phyloP scores from a whole-genome alignment of 1,284 basidiomycete species.

The Boletus semigastroideus region DNA sequence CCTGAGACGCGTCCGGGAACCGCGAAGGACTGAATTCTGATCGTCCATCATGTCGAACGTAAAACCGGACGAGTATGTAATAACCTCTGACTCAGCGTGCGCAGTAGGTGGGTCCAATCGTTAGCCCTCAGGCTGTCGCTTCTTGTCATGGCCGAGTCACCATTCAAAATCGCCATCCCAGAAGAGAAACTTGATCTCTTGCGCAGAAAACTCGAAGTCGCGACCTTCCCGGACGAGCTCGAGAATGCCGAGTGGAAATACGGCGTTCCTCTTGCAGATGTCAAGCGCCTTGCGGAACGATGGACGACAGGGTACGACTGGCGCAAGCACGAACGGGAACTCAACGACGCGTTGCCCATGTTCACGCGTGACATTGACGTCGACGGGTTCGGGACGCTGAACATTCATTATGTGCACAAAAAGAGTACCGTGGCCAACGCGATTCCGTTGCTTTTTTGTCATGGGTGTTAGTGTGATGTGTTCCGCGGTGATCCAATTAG shows the following conservation, averaged over 20 bases:
- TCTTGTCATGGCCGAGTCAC: conserved; percentile 12
- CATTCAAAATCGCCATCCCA: conserved; percentile 34
- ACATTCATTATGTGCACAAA: conserved; percentile 45
- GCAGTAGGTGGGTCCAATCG: too few relatives aligned
- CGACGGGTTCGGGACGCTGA: conserved; percentile 36
- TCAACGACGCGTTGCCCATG: conserved; percentile 42
- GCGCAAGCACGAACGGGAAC: conserved; percentile 37
- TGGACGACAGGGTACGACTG: conserved; percentile 45
- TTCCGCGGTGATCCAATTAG: neutral
- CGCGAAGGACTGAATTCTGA: too few relatives aligned
- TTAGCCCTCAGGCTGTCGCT: too few relatives aligned
- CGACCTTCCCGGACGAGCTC: conserved; percentile 42
- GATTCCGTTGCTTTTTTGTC: conserved; percentile 45
- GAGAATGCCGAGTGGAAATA: conserved; percentile 39
- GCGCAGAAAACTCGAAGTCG: conserved; percentile 33
- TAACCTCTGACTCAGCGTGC: too few relatives aligned
- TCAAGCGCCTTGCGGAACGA: conserved; percentile 36
- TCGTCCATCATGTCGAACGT: too few relatives aligned
- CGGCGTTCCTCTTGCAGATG: conserved; percentile 40
- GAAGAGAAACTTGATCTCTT: conserved; percentile 32
- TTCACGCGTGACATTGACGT: conserved; percentile 42
- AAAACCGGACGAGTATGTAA: too few relatives aligned
- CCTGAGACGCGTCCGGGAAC: too few relatives aligned
- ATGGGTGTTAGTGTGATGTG: conserved; percentile 40
- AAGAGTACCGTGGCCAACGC: conserved; percentile 36